phyloP scores from a whole-genome alignment of 208 protist species.

The Tritrichomonas musculus region DNA sequence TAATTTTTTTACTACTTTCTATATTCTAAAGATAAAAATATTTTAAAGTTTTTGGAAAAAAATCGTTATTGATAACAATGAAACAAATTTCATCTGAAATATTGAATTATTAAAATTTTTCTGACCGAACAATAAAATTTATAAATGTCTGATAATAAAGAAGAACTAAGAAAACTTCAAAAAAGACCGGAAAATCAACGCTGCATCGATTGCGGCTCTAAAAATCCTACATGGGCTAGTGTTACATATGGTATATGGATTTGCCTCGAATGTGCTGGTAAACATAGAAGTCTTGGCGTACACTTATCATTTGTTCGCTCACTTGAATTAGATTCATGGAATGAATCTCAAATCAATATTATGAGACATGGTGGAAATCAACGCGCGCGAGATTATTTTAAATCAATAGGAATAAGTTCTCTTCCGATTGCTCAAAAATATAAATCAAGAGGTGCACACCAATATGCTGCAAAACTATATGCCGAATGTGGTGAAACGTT shows the following conservation, averaged over 20 bases:
- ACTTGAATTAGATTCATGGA: constrained; percentile 47
- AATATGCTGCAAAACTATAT: not conserved
- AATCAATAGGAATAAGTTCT: not conserved
- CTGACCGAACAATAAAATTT: too few species aligned
- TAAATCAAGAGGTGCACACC: not conserved
- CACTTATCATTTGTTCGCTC: constrained; percentile 48
- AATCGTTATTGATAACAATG: too few species aligned
- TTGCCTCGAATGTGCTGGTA: constrained; percentile 48
- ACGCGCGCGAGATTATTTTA: not conserved
- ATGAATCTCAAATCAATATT: constrained; percentile 32
- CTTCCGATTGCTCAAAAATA: not conserved
- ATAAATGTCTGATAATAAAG: not conserved
- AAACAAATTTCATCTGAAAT: too few species aligned
- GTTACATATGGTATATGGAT: constrained; percentile 51
- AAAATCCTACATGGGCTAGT: constrained; percentile 49
- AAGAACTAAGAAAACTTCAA: not conserved
- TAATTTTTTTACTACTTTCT: too few species aligned
- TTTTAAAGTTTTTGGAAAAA: too few species aligned
- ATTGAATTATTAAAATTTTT: too few species aligned
- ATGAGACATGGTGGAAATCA: constrained; percentile 36
- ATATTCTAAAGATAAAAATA: too few species aligned
- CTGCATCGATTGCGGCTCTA: constrained; percentile 39
- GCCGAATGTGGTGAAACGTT: not conserved
- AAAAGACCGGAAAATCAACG: constrained; percentile 38
- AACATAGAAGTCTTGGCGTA: constrained; percentile 48